Conservation (phyloP, 257 asterid species). For the Solanum corneliomulleri region DNA sequence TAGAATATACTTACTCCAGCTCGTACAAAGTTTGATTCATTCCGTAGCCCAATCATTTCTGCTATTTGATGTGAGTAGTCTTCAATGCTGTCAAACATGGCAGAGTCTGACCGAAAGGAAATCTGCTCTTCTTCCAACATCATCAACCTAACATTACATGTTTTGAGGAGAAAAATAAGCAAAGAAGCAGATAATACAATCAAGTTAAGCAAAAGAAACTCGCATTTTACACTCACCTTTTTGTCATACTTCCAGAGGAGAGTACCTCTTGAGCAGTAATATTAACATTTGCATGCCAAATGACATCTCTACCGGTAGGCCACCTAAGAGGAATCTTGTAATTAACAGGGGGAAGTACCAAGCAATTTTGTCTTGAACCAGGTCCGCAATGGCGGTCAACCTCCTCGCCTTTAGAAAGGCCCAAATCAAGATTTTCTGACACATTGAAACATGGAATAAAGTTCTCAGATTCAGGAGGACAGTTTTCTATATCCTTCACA, state of each 20-base stretch:
- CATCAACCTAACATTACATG: conserved; percentile 68
- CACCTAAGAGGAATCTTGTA: conserved; percentile 82
- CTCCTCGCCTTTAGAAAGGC: conserved; percentile 62
- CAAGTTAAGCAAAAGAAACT: neutral
- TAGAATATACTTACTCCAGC: conserved; percentile 67
- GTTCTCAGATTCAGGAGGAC: conserved; percentile 70
- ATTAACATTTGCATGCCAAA: conserved; percentile 95
- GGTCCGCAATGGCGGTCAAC: conserved; percentile 54
- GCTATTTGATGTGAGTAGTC: conserved; percentile 98
- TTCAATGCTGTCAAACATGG: conserved; percentile 79
- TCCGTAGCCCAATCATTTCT: conserved; percentile 85
- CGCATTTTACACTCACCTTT: conserved; percentile 48
- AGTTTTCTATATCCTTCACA: conserved; percentile 63
- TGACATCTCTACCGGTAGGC: conserved; percentile 93
- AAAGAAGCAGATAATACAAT: neutral
- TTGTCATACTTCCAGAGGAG: conserved; percentile 88
- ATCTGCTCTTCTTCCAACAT: conserved; percentile 98
- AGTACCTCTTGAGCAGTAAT: conserved; percentile 97
- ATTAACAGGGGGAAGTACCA: conserved; percentile 81
- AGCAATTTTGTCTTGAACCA: conserved; percentile 49
- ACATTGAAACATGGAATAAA: conserved; percentile 87
- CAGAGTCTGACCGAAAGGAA: conserved; percentile 82
- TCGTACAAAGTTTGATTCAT: conserved; percentile 69
- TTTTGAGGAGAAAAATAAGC: neutral
- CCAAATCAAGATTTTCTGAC: conserved; percentile 61